Percentiles rank a stretch among this genome's conserved stretches.
phyloP scores from a whole-genome alignment of 1,284 basidiomycete genomes.

The Fomitopsis palustris region DNA sequence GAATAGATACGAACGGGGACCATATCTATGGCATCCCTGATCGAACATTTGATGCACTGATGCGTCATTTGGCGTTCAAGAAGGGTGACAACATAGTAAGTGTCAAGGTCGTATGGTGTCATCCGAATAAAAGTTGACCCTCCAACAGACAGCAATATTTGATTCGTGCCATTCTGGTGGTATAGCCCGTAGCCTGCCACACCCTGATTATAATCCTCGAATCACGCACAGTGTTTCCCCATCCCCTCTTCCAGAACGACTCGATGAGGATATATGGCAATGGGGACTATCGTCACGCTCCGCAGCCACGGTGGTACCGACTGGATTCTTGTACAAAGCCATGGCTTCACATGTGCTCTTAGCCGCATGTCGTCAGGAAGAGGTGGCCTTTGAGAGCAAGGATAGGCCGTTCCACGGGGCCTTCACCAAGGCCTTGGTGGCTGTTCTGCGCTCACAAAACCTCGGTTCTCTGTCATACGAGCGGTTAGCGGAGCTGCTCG shows the following conservation, averaged over 20 bases:
- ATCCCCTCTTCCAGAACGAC: not conserved
- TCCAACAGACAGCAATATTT: not conserved
- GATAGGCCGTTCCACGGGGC: no score
- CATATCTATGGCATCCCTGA: constrained; percentile 8
- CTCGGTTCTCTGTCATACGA: no score
- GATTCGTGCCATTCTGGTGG: not conserved
- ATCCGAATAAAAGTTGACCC: no score
- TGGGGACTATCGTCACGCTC: not conserved
- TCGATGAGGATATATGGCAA: not conserved
- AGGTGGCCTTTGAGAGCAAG: not conserved
- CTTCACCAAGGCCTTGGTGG: no score
- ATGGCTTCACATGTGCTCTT: not conserved
- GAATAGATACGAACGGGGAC: no score
- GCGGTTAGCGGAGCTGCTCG: no score
- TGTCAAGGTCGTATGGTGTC: no score
- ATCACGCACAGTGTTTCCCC: not conserved
- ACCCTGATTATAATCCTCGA: not conserved
- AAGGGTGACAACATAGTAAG: not conserved
- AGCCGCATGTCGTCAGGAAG: not conserved
- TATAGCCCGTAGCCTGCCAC: not conserved
- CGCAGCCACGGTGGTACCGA: not conserved
- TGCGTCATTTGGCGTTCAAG: not conserved
- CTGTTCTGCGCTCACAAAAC: no score
- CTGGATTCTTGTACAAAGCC: not conserved
- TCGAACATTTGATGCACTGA: constrained; percentile 4